phyloP scores from a whole-genome alignment of 305 asterid genomes.

The Fraxinus nigra region DNA sequence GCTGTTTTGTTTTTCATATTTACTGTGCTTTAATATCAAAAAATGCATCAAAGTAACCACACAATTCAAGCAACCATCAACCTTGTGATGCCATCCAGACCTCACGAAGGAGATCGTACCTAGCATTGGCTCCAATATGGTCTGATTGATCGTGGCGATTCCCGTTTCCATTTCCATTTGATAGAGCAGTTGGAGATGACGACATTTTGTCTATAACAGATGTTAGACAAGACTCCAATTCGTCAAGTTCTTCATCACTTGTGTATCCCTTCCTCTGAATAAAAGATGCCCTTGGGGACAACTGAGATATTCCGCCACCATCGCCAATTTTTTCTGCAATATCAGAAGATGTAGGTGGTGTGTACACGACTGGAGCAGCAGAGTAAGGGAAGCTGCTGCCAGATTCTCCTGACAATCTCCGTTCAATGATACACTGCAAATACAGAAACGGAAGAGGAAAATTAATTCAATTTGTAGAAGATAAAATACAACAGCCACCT shows the following conservation, averaged over 20 bases:
- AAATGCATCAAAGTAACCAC: constrained; percentile 16
- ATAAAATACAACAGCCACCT: background rate
- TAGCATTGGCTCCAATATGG: constrained; percentile 41
- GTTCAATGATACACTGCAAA: constrained; percentile 71
- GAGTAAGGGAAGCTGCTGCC: constrained; percentile 61
- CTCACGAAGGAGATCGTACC: constrained; percentile 90
- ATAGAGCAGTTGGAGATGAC: constrained; percentile 31
- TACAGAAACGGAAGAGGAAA: constrained; percentile 10
- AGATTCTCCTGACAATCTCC: constrained; percentile 44
- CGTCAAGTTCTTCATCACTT: constrained; percentile 88
- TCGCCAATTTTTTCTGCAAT: constrained; percentile 62
- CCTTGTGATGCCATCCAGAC: constrained; percentile 60
- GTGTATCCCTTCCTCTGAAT: constrained; percentile 89
- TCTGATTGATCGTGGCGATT: constrained; percentile 25
- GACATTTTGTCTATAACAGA: constrained; percentile 45
- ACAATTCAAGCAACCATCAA: constrained; percentile 10
- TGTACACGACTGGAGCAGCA: constrained; percentile 62
- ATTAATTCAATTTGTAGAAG: background rate
- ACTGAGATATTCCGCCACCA: constrained; percentile 41
- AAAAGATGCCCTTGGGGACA: constrained; percentile 60
- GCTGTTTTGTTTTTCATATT: constrained; percentile 18
- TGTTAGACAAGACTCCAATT: constrained; percentile 60
- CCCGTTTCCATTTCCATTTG: constrained; percentile 14
- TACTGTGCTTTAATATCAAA: background rate
- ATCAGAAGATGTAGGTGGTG: constrained; percentile 55